These are phyloP conservation scores for Alternaria gaisen DNA, from an alignment of 2,329 filamentous ascomycete genomes.

Conservation along the genomic window DNA sequence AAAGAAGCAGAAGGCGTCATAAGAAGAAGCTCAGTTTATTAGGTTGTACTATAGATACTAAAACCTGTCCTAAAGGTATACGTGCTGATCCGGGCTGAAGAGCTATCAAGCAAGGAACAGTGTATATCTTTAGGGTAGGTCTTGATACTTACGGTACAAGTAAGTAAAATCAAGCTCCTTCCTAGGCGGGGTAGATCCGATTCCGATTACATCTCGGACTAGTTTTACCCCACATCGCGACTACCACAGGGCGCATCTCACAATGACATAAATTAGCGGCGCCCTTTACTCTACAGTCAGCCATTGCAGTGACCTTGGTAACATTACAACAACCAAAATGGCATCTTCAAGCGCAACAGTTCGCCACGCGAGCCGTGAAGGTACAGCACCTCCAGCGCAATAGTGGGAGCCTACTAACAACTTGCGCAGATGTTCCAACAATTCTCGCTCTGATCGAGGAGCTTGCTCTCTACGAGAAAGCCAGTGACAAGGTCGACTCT, in stretches of 20 bases:
- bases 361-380: constrained; percentile 68
- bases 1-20: constrained; percentile 5
- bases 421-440: constrained; percentile 72
- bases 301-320: not conserved
- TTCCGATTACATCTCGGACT: not conserved
- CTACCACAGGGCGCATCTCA: constrained; percentile 22
- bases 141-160: not conserved
- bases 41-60: not conserved
- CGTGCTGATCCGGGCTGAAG: not conserved
- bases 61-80: not conserved
- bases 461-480: constrained; percentile 87
- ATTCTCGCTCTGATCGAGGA: constrained; percentile 85
- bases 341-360: constrained; percentile 52
- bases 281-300: not conserved
- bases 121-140: too few relatives aligned
- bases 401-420: constrained; percentile 2
- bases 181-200: constrained; percentile 9
- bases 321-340: constrained; percentile 28
- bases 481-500: constrained; percentile 76
- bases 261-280: not conserved
- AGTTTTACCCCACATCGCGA: constrained; percentile 15
- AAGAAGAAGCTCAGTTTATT: not conserved
- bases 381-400: constrained; percentile 48
- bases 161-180: not conserved
- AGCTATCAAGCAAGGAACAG: too few relatives aligned